Evolutionary conservation across 805 yeast genomes (phyloP).

Genomic region (Cyberlindnera xishuangbannaensis): DNA sequence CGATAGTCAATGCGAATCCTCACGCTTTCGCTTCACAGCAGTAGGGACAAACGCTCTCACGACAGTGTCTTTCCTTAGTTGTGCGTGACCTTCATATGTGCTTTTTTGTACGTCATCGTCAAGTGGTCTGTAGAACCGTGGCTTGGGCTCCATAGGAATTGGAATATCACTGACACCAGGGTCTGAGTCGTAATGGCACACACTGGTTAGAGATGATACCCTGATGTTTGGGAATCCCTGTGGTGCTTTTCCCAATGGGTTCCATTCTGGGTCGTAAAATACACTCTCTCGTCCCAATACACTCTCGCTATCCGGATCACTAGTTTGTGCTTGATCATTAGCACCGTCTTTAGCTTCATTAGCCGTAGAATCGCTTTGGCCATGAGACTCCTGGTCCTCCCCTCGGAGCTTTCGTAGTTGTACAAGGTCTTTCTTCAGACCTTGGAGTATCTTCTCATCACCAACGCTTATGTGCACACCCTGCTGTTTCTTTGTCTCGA

Average conservation of each 20-base stretch:
- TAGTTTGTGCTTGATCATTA: conserved; percentile 17
- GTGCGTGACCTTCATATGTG: conserved; percentile 6
- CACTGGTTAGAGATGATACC: neutral
- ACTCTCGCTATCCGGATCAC: too few relatives aligned
- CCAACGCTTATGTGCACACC: too few relatives aligned
- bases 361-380: neutral
- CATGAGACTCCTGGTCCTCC: conserved; percentile 3
- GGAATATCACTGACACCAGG: conserved; percentile 25
- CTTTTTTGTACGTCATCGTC: conserved; percentile 4
- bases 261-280: conserved; percentile 62
- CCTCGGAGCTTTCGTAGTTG: conserved; percentile 23
- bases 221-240: conserved; percentile 12
- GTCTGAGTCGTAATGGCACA: conserved; percentile 7
- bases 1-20: conserved; percentile 1
- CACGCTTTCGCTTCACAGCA: conserved; percentile 9
- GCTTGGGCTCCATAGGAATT: conserved; percentile 24
- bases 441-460: conserved; percentile 20
- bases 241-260: conserved; percentile 55
- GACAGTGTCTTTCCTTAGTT: neutral
- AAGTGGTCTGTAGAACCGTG: conserved; percentile 17
- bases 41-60: conserved; percentile 11
- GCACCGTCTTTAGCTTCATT: neutral
- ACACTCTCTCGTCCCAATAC: conserved; percentile 47
- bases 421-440: conserved; percentile 37
- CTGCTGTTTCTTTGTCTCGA: neutral